A percentile compares a stretch with the other conserved stretches of the same genome.
Conservation (phyloP, 345 rosid species). For the Euphorbia pulcherrima region DNA sequence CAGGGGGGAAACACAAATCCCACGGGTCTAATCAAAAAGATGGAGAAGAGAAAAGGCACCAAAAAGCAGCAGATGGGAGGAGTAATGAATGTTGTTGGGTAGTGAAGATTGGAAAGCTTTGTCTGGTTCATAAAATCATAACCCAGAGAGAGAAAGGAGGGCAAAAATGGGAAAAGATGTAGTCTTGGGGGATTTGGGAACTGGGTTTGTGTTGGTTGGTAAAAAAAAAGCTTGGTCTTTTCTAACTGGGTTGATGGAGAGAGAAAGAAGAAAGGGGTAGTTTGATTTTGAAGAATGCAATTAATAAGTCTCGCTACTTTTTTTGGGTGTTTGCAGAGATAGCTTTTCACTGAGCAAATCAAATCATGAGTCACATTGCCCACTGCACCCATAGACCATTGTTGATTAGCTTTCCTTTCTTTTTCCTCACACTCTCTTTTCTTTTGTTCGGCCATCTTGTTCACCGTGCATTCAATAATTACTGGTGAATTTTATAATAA, state of each 20-base stretch:
- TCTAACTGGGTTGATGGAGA: conserved; percentile 17
- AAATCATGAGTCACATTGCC: conserved; percentile 59
- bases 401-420: conserved; percentile 25
- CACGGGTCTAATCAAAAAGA: conserved; percentile 39
- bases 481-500: too few relatives aligned
- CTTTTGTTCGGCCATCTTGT: too few relatives aligned
- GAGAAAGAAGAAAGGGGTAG: neutral
- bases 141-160: conserved; percentile 23
- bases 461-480: too few relatives aligned
- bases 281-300: neutral
- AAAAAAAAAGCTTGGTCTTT: conserved; percentile 22
- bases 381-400: conserved; percentile 18
- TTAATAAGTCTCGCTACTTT: neutral
- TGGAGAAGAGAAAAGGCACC: conserved; percentile 5
- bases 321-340: conserved; percentile 29
- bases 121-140: conserved; percentile 36
- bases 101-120: conserved; percentile 19
- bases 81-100: conserved; percentile 11
- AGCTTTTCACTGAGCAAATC: conserved; percentile 48
- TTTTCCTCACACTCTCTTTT: neutral
- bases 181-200: conserved; percentile 19
- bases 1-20: conserved; percentile 21
- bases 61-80: conserved; percentile 25
- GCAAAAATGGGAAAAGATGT: neutral
- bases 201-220: conserved; percentile 38